These are phyloP conservation scores for Gilbertella persicaria DNA, from an alignment of 371 early-diverging fungal genomes.

Conservation along the genomic window DNA sequence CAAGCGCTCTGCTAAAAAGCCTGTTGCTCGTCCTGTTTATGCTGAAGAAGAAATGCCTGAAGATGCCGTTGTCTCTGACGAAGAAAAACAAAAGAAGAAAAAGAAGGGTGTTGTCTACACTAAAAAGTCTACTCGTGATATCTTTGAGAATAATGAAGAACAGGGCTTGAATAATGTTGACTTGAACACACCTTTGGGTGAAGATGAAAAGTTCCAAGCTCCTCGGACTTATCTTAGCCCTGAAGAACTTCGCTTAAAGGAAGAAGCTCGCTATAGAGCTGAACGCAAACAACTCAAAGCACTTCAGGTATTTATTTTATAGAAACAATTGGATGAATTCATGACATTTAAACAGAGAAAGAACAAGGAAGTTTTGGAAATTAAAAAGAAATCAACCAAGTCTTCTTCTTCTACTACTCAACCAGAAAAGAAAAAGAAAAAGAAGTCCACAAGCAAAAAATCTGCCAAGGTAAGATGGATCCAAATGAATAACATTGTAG, in stretches of 20 bases:
- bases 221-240: slow-evolving; percentile 63
- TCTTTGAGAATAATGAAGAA: slow-evolving; percentile 42
- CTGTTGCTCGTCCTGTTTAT: slow-evolving; percentile 45
- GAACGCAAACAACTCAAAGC: slow-evolving; percentile 44
- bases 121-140: slow-evolving; percentile 34
- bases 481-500: not conserved
- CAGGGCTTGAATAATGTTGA: slow-evolving; percentile 58
- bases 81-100: slow-evolving; percentile 31
- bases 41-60: slow-evolving; percentile 73
- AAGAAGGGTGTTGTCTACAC: slow-evolving; percentile 18
- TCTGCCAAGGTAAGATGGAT: slow-evolving; percentile 5
- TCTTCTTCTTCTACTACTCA: not conserved
- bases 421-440: slow-evolving; percentile 27
- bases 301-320: slow-evolving; percentile 22
- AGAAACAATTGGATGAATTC: not conserved
- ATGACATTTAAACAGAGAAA: slow-evolving; percentile 29
- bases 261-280: slow-evolving; percentile 51
- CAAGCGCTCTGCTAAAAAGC: slow-evolving; percentile 24
- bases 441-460: slow-evolving; percentile 19
- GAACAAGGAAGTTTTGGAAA: slow-evolving; percentile 21
- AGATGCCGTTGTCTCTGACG: slow-evolving; percentile 54
- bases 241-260: slow-evolving; percentile 59
- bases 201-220: slow-evolving; percentile 63
- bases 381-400: slow-evolving; percentile 10
- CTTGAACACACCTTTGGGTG: slow-evolving; percentile 61